Evolutionary conservation across 305 asterid genomes (phyloP).

Genomic region (Plantago coronopus): DNA sequence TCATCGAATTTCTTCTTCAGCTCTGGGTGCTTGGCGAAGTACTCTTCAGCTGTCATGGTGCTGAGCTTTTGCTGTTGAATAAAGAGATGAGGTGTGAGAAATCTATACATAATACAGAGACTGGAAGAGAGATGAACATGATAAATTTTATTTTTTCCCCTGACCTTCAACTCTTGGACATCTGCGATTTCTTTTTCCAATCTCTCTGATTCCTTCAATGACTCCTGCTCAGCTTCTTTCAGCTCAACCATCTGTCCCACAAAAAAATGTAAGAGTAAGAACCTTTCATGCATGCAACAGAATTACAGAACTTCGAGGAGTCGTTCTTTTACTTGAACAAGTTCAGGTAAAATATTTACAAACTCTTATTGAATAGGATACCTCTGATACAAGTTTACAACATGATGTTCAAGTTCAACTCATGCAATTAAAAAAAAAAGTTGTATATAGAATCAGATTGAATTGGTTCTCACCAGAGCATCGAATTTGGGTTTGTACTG

Average conservation of each 20-base stretch:
- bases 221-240: constrained; percentile 82
- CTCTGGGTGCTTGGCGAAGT: constrained; percentile 92
- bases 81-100: constrained; percentile 23
- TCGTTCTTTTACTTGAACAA: neutral
- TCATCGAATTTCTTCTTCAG: constrained; percentile 94
- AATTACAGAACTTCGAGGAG: neutral
- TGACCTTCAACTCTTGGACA: constrained; percentile 89
- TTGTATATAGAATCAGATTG: constrained; percentile 7
- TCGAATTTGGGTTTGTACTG: constrained; percentile 90
- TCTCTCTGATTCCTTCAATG: constrained; percentile 79
- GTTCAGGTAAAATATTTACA: too few species aligned
- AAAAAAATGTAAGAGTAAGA: neutral
- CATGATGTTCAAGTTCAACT: too few species aligned
- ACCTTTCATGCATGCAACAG: too few species aligned
- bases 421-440: neutral
- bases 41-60: constrained; percentile 94
- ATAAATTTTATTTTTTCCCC: neutral
- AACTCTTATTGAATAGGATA: too few species aligned
- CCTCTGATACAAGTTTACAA: too few species aligned
- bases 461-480: constrained; percentile 63
- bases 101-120: neutral
- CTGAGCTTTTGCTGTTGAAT: constrained; percentile 66
- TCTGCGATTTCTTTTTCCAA: constrained; percentile 83
- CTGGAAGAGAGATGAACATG: neutral
- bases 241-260: constrained; percentile 78